Evolutionary conservation across 495 filamentous ascomycete genomes (phyloP).

Genomic region (Lophiotrema nucula): DNA sequence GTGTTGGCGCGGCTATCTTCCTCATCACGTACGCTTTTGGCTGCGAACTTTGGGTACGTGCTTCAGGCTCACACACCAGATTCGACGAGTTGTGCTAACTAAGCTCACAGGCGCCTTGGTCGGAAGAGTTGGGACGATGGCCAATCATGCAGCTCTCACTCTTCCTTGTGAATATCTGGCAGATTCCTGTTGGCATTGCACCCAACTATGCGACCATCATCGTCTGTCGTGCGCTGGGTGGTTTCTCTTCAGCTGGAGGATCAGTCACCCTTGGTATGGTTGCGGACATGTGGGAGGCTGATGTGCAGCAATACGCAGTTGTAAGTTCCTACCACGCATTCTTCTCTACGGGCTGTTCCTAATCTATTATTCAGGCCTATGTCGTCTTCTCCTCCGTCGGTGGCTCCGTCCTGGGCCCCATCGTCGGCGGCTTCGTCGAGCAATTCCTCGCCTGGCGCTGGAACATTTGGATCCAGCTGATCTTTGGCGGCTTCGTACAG

Average conservation of each 20-base stretch:
- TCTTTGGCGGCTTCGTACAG: conserved; percentile 59
- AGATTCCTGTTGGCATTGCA: conserved; percentile 68
- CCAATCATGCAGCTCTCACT: conserved; percentile 69
- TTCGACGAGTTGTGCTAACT: too few relatives aligned
- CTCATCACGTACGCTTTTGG: conserved; percentile 74
- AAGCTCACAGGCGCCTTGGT: conserved; percentile 83
- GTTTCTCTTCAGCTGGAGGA: conserved; percentile 71
- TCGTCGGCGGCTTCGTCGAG: conserved; percentile 76
- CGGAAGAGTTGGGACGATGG: conserved; percentile 74
- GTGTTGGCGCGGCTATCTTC: conserved; percentile 68
- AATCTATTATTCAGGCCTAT: conserved; percentile 57
- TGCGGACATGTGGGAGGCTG: conserved; percentile 73
- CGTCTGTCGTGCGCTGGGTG: conserved; percentile 65
- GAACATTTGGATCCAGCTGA: conserved; percentile 52
- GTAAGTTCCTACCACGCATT: conserved; percentile 11
- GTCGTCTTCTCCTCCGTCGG: conserved; percentile 75
- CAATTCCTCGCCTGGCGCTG: conserved; percentile 67
- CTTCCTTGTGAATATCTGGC: conserved; percentile 71
- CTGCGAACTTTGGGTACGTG: conserved; percentile 80
- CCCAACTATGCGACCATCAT: conserved; percentile 67
- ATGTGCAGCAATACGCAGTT: conserved; percentile 65
- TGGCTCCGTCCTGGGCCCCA: conserved; percentile 72
- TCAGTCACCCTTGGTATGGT: conserved; percentile 82
- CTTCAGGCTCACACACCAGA: too few relatives aligned
- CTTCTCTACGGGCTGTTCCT: background rate